Base-by-base conservation (phyloP, 345 rosid genomes). In the Psidium friedrichsthalianum region DNA sequence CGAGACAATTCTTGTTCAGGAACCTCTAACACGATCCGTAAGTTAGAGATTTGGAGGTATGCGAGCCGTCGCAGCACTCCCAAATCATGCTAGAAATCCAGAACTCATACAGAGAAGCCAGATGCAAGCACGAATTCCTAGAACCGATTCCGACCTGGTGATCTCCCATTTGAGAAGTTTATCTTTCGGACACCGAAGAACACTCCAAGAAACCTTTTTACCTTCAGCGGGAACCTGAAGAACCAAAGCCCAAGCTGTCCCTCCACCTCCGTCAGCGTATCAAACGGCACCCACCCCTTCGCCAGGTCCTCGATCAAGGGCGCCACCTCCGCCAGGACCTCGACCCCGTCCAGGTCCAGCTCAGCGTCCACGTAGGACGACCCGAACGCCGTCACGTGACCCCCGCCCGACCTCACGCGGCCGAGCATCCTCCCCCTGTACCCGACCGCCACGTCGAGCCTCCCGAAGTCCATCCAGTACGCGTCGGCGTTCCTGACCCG, bases 351-450 rank as follows among this genome's bases (percentile, higher is more conserved):
- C 44, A 97, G 84, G 83, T 94, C 92, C 85, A 96, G 88, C 87
- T 89, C 92, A 10, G 95, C 98, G 49, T 93, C 92, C 64, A 95
- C 87, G 83, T 88, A 92, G 74, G 98, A 93, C 84, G 95, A 91
- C 11, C 93, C 93, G 16, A 90, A 78, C 25, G 98, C 95, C 86
- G 86, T 87, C 85, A 97, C 95, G 85, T 89, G 98, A 2, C 95
- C 96, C 0, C 87, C 88, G n/a, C 87, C 86, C 0, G 95, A 91
- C 84, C 74, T 90, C 93, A 93, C 96, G 89, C 89, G 95, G 40
- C 99, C 98, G 82, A 95, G 88, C 91, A 85, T 88, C 88, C 91
- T 93, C 88, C 98, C 98, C 82, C 95, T 90, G 86, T 94, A 96
- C 22, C 74, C 89, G 3, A 96, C 84, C 36, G 89, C 88, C 80